Evolutionary conservation across 345 rosid species (phyloP), one percentile per base, ranked within the genome.

Genomic region (Raphanus raphanistrum): DNA sequence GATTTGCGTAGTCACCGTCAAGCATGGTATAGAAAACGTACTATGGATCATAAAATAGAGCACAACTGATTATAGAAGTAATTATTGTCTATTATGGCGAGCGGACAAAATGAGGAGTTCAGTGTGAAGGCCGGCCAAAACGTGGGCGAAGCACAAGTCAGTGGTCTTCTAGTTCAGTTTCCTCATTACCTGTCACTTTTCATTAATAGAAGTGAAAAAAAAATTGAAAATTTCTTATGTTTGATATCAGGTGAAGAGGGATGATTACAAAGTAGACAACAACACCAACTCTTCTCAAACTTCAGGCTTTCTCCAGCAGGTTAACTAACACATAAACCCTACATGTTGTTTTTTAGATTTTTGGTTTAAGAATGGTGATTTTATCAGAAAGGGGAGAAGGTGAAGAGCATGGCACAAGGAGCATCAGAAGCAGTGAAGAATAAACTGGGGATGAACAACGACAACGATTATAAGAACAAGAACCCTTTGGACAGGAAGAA

Each of bases 371-470:
- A 27, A 63, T 61, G 41, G 54, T 70, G 27, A 63, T n/a, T 28
- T 28, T 55, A 28, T 63, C 69, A 86, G 86, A 84, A 84, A 32
- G 86, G 87, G 52, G 85, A 81, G 82, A 75, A 81, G 70, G 77
- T 84, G 79, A 84, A 84, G 81, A 72, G 26, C 50, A 86, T 84
- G 87, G 88, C 88, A 1, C 84, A 84, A 3, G 87, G 76, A 66
- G 85, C 88, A 78, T 66, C 87, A 66, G 87, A 84, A 16, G 80
- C 83, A 48, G 85, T 86, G 81, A 86, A 80, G 75, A 76, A 66
- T 83, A 86, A 79, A 59, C 50, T 84, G 48, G 88, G 87, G 21
- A 76, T 86, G 59, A 84, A 70, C 69, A 72, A 8, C 35, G 71
- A 60, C 75, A 41, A 68, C 38, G 72, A 63, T 3, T 74, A 54